Conservation (phyloP, 768 basidiomycete genomes). For the Pisolithus orientalis region DNA sequence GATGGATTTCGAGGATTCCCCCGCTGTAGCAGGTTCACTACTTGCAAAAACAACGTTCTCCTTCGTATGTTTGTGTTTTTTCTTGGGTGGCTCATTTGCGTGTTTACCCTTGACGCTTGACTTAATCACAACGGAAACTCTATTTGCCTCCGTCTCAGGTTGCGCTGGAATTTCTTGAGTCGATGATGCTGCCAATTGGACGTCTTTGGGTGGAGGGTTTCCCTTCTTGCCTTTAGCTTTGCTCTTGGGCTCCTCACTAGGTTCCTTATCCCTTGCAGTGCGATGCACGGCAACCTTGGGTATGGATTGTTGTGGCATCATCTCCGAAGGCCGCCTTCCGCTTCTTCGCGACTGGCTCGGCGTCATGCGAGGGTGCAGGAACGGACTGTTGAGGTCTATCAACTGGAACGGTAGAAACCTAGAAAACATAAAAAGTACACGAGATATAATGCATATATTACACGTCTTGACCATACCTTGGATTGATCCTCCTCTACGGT, state of each 20-base stretch:
- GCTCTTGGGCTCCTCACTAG: not conserved
- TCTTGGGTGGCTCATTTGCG: not conserved
- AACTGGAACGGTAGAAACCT: not conserved
- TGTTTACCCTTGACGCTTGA: no score
- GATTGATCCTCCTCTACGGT: constrained; percentile 6
- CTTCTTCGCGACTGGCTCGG: constrained; percentile 5
- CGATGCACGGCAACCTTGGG: constrained; percentile 6
- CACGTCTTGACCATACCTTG: not conserved
- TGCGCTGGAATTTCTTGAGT: not conserved
- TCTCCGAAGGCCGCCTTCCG: not conserved
- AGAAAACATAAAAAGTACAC: not conserved
- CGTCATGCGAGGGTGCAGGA: not conserved
- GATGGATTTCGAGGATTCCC: not conserved
- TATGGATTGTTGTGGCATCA: not conserved
- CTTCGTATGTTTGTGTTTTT: not conserved
- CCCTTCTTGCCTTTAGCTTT: constrained; percentile 1
- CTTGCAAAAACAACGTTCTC: not conserved
- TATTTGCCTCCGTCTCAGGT: not conserved
- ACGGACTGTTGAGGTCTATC: not conserved
- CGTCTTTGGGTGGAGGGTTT: constrained; percentile 9
- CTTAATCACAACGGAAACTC: not conserved
- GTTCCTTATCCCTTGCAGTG: not conserved
- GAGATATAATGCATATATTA: not conserved
- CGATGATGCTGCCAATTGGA: not conserved
- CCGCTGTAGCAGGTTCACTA: not conserved